A percentile compares a stretch with the other conserved stretches of the same genome.
phyloP scores from a whole-genome alignment of 192 early-diverging fungal genomes.

The Backusella psychrophila region DNA sequence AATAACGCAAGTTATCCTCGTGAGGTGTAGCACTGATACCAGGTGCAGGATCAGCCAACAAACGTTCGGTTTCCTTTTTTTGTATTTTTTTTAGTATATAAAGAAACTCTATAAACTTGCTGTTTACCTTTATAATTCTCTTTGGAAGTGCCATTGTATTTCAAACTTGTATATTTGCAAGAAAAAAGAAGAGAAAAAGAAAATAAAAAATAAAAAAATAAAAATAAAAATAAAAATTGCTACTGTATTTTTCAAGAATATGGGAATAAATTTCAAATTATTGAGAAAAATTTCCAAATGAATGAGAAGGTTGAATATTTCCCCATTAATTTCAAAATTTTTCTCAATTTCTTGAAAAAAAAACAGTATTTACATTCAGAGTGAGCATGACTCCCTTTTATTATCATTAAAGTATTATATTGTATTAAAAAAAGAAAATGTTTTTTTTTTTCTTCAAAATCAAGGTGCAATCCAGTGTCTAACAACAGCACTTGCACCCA shows the following conservation, averaged over 20 bases:
- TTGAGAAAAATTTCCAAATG: too few relatives aligned
- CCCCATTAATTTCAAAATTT: too few relatives aligned
- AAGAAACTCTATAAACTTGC: not conserved
- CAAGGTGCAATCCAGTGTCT: conserved; percentile 46
- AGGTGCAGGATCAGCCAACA: conserved; percentile 91
- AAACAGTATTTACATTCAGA: not conserved
- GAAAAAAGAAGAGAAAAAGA: not conserved
- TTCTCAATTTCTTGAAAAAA: too few relatives aligned
- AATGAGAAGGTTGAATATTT: too few relatives aligned
- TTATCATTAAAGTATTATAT: not conserved
- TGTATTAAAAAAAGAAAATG: not conserved
- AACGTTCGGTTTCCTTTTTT: conserved; percentile 89
- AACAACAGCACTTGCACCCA: conserved; percentile 44
- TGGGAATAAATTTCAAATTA: too few relatives aligned
- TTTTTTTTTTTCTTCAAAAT: too few relatives aligned
- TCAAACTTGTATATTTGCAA: not conserved
- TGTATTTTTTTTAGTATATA: not conserved
- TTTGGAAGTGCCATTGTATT: conserved; percentile 46
- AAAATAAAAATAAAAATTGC: not conserved
- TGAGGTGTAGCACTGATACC: conserved; percentile 88
- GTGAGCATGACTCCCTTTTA: not conserved
- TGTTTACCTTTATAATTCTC: conserved; percentile 52
- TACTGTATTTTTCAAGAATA: too few relatives aligned
- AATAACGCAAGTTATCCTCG: conserved; percentile 96
- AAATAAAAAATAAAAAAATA: not conserved